phyloP scores from a whole-genome alignment of 441 rosid genomes.

The Sinapis alba region DNA sequence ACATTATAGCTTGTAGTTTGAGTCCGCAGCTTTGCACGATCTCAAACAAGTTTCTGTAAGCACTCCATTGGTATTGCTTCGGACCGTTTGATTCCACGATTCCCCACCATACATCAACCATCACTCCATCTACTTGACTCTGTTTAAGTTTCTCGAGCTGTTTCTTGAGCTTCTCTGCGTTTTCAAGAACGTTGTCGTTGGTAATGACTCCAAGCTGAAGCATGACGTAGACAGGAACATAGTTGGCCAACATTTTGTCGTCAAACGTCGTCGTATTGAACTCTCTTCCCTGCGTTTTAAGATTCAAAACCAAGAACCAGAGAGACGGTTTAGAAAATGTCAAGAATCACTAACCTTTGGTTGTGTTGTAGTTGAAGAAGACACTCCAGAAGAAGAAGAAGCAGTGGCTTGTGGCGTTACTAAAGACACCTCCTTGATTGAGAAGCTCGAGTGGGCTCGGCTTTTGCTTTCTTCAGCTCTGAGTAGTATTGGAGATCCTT shows the following conservation, averaged over 20 bases:
- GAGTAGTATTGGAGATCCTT: slow-evolving; percentile 4
- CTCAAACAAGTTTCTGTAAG: slow-evolving; percentile 71
- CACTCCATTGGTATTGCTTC: slow-evolving; percentile 65
- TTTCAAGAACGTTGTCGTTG: slow-evolving; percentile 56
- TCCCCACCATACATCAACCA: slow-evolving; percentile 93
- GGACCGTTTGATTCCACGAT: slow-evolving; percentile 67
- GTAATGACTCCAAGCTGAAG: slow-evolving; percentile 79
- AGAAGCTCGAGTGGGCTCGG: slow-evolving; percentile 25
- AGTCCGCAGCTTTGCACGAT: slow-evolving; percentile 52
- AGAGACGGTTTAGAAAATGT: not conserved
- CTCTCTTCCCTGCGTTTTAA: slow-evolving; percentile 49
- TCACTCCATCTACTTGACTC: slow-evolving; percentile 75
- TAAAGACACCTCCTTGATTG: not conserved
- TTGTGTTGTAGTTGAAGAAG: slow-evolving; percentile 24
- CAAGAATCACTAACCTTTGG: slow-evolving; percentile 28
- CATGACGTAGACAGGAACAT: slow-evolving; percentile 83
- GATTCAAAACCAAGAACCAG: not conserved
- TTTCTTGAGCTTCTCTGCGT: slow-evolving; percentile 45
- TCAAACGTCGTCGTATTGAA: slow-evolving; percentile 30
- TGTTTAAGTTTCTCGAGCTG: slow-evolving; percentile 64
- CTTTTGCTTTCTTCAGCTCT: slow-evolving; percentile 20
- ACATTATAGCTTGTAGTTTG: slow-evolving; percentile 77
- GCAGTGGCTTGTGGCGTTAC: slow-evolving; percentile 28
- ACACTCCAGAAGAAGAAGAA: slow-evolving; percentile 17
- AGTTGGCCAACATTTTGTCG: slow-evolving; percentile 57